Evolutionary conservation across 2,329 filamentous ascomycete species (phyloP), one percentile per base, ranked within the genome.

Genomic region (Botrytis sinoallii): DNA sequence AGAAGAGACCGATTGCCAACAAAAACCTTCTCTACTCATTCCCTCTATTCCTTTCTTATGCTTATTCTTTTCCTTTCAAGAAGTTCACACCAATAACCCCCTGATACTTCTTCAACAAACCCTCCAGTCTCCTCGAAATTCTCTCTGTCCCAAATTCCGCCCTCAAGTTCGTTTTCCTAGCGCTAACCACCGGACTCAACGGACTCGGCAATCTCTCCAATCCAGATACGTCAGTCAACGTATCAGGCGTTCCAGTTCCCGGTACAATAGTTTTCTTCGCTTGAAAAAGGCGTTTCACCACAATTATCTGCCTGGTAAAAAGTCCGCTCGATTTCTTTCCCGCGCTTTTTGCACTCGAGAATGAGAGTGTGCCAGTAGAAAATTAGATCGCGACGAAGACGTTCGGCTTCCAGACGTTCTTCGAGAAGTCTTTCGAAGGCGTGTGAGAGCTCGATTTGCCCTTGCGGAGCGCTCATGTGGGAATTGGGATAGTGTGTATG

Each of bases 341-440:
- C 40, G 1, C 46, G 61, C 32, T 44, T 67, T 55, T 55, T 44
- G 9, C 35, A 38, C 40, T 42, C 48, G 6, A 72, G 46, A 57
- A 72, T 72, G 16, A 72, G 35, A 7, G 22, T 46, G 16, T 72
- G 70, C 70, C 70, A 72, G 32, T 72, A 42, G 35, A 52, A 59
- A 52, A 72, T 32, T 10, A 72, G 22, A 46, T 72, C 70, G 25
- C 70, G 25, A 14, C 35, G 61, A 12, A 67, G 38, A 32, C 70
- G 46, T 52, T 72, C 70, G 3, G 60, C 44, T 46, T 72, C 46
- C 7, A 63, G 44, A 20, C 70, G 60, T 44, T 72, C 70, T 57
- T 72, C 46, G 48, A 72, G 70, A 29, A 72, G 35, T 12, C 55
- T 72, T 52, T 72, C 70, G 42, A 72, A 72, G n/a, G 70, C 70